Evolutionary conservation across 108 stramenopile species (phyloP), one percentile per base, ranked within the genome.

Genomic region (Asterionellopsis glacialis): DNA sequence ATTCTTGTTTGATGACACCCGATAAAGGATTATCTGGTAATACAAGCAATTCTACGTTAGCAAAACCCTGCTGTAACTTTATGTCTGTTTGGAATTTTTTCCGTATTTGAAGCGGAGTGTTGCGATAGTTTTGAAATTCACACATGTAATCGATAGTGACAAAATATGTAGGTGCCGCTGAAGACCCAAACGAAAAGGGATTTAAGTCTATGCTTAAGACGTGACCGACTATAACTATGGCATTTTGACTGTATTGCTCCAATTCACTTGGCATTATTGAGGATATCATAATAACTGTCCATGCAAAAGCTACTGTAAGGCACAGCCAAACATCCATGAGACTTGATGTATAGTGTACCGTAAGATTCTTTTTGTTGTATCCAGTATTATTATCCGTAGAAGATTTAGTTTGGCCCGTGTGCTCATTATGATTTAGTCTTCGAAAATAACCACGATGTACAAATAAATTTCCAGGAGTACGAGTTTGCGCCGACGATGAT

Each of bases 271-370:
- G 54, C 33, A 45, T 25, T 2, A 62, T 51, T 1, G 59, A 39
- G 26, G 53, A 68, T 4, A 77, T 21, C 40, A 75, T 27, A 59
- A 66, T 75, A 1, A 74, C 58, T 11, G 69, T 50, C 76, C 76
- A 82, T 1, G 71, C 71, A 48, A 82, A 27, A 0, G 81, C 76
- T 52, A 72, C 65, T 15, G 67, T 64, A 41, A 82, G 24, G 54
- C 76, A 82, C 16, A 77, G 45, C 68, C 68, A 77, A 40, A 82
- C 72, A 69, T 82, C 81, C 9, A 70, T 65, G 9, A 79, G 28
- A 7, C 33, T 33, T 33, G 33, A 33, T 33, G 33, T 33, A 33
- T 33, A 33, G 7, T 33, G 7, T 7, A 33, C 33, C 7, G 33
- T 33, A 2, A 5, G 2, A 5, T 33, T 33, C 5, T 33, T 33